Evolutionary conservation across 2,329 filamentous ascomycete species (phyloP).

Genomic region (Bipolaris cookei): DNA sequence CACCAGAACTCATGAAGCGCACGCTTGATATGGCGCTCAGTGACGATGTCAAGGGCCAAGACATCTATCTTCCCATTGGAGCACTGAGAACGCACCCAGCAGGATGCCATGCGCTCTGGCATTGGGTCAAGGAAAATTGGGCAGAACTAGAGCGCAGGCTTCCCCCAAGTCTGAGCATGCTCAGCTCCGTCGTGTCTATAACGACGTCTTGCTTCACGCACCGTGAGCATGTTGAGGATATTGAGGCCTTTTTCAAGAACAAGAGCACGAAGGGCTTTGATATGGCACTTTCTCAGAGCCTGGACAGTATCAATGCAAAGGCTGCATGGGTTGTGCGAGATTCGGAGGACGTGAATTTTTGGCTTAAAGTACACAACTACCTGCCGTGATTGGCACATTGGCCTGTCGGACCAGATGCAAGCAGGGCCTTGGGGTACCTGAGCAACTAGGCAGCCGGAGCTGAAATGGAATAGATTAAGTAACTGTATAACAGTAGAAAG

Average conservation of each 20-base stretch:
- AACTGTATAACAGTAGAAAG: background rate
- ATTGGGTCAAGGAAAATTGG: slow-evolving; percentile 88
- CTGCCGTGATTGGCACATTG: slow-evolving; percentile 42
- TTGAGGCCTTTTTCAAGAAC: slow-evolving; percentile 79
- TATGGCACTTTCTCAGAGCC: slow-evolving; percentile 85
- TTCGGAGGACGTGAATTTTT: slow-evolving; percentile 73
- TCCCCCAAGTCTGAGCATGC: slow-evolving; percentile 84
- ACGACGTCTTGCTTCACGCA: slow-evolving; percentile 82
- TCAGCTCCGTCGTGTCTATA: slow-evolving; percentile 82
- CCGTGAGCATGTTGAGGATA: slow-evolving; percentile 73
- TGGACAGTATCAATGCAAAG: slow-evolving; percentile 85
- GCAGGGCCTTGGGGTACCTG: background rate
- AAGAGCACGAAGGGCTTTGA: slow-evolving; percentile 90
- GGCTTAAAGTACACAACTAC: slow-evolving; percentile 72
- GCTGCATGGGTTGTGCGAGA: slow-evolving; percentile 80
- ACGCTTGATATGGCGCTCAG: slow-evolving; percentile 77
- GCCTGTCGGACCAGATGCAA: background rate
- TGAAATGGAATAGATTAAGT: background rate
- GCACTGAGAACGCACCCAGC: slow-evolving; percentile 77
- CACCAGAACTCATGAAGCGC: slow-evolving; percentile 79
- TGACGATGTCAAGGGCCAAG: slow-evolving; percentile 88
- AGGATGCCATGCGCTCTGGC: slow-evolving; percentile 81
- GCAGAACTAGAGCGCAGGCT: slow-evolving; percentile 80
- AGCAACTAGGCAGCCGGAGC: background rate
- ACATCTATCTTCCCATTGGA: slow-evolving; percentile 86